These are phyloP conservation scores for Myrmaecium sp. DNA, from an alignment of 2,329 filamentous ascomycete genomes.

Conservation along the genomic window DNA sequence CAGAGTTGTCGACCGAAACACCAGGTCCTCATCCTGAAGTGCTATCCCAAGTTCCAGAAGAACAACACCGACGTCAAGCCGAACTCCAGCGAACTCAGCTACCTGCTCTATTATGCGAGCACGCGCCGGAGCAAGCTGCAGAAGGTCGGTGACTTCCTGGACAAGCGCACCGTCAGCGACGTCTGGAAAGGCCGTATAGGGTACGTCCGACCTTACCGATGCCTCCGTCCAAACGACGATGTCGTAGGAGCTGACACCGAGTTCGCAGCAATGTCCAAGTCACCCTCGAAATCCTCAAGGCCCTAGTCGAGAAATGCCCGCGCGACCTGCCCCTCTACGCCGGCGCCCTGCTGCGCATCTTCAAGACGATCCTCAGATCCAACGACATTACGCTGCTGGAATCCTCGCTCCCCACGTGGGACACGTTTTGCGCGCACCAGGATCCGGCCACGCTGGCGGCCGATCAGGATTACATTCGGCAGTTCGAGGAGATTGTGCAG, in stretches of 20 bases:
- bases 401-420: slow-evolving; percentile 71
- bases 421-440: slow-evolving; percentile 76
- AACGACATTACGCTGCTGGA: slow-evolving; percentile 87
- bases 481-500: slow-evolving; percentile 68
- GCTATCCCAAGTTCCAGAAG: slow-evolving; percentile 86
- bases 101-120: slow-evolving; percentile 90
- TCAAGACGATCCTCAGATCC: slow-evolving; percentile 67
- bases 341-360: slow-evolving; percentile 65
- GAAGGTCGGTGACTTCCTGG: slow-evolving; percentile 86
- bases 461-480: slow-evolving; percentile 64
- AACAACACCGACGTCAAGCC: slow-evolving; percentile 64
- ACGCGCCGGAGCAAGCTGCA: slow-evolving; percentile 89
- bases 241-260: not conserved
- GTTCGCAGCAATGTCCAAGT: slow-evolving; percentile 68
- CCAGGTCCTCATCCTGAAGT: slow-evolving; percentile 89
- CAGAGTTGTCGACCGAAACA: slow-evolving; percentile 73
- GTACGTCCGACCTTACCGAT: slow-evolving; percentile 31
- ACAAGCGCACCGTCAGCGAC: slow-evolving; percentile 84
- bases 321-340: slow-evolving; percentile 84
- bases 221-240: not conserved
- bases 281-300: slow-evolving; percentile 79
- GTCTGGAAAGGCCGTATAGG: slow-evolving; percentile 79
- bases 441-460: slow-evolving; percentile 72
- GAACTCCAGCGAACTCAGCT: slow-evolving; percentile 91
- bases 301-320: slow-evolving; percentile 82